Evolutionary conservation across 345 rosid genomes (phyloP).

Genomic region (Aethionema arabicum): DNA sequence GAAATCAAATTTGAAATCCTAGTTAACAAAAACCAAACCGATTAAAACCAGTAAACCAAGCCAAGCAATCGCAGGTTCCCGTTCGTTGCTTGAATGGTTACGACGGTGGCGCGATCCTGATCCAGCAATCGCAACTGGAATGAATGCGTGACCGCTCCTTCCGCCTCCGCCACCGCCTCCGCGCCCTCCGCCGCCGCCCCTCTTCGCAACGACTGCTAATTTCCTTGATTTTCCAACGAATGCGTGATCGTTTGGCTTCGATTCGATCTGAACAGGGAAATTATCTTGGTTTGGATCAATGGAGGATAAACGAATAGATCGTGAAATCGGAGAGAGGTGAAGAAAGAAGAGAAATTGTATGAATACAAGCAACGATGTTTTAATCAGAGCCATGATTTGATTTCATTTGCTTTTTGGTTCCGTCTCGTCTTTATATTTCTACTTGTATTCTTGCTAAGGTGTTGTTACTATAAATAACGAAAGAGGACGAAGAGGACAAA

Average conservation of each 20-base stretch:
- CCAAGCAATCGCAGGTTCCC: constrained; percentile 20
- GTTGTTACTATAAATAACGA: too few species aligned
- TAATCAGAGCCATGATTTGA: neutral
- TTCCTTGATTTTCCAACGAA: neutral
- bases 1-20: constrained; percentile 5
- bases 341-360: constrained; percentile 3
- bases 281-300: constrained; percentile 9
- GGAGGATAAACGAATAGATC: neutral
- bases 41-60: constrained; percentile 19
- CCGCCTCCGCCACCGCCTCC: constrained; percentile 11
- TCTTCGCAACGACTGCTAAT: constrained; percentile 14
- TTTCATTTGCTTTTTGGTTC: too few species aligned
- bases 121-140: constrained; percentile 20
- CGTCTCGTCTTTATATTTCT: too few species aligned
- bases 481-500: too few species aligned
- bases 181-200: neutral
- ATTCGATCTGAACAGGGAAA: neutral
- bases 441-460: too few species aligned
- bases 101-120: constrained; percentile 24
- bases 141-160: neutral
- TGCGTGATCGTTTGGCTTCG: constrained; percentile 3
- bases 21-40: constrained; percentile 26
- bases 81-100: constrained; percentile 26
- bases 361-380: too few species aligned
- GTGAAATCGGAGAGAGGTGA: neutral